Base-by-base conservation (phyloP, 768 basidiomycete species). In the Cytidiella melzeri region DNA sequence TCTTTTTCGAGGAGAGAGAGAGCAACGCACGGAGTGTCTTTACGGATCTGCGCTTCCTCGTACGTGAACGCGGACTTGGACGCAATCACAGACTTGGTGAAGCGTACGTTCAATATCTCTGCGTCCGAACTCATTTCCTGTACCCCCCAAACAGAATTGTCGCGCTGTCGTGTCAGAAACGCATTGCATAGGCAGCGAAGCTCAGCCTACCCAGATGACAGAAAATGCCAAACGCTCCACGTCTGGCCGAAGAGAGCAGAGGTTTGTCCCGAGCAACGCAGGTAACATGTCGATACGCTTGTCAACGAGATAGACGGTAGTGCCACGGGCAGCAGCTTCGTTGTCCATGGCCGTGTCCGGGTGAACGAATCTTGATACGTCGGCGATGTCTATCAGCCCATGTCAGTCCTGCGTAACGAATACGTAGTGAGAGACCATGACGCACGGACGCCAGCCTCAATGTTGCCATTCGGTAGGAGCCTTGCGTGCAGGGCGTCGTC, bases 261-360 rank as follows among this genome's bases (percentile, higher is more conserved):
- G 68, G 60, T 98, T 99, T 1, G 95, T 98, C 1, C 96, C 96
- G 5, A 99, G 74, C 7, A 99, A 74, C 3, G 84, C 73, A 0
- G 96, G 96, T 42, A 99, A 73, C 96, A 99, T 99, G 70, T 98
- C 96, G 44, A 99, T 92, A 27, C 95, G 89, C 67, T 94, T 95
- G 73, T 99, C 95, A 4, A 98, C 95, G 1, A 99, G 80, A 64
- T 98, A 99, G 1, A 99, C 95, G 0, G 95, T 98, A 4, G 95
- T 97, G 4, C 95, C 95, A 52, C 95, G 75, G 15, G 92, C 79
- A n/a, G 93, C 90, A 19, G 95, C 95, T 65, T 99, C 95, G 39
- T 71, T 83, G 57, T 99, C 95, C 92, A 99, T 98, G 0, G 94
- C 82, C 37, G 87, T 99, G 59, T 94, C 91, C 1, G 93, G 74